Base-by-base conservation (phyloP, 1,139 yeast species). In the Geotrichum fermentans region DNA sequence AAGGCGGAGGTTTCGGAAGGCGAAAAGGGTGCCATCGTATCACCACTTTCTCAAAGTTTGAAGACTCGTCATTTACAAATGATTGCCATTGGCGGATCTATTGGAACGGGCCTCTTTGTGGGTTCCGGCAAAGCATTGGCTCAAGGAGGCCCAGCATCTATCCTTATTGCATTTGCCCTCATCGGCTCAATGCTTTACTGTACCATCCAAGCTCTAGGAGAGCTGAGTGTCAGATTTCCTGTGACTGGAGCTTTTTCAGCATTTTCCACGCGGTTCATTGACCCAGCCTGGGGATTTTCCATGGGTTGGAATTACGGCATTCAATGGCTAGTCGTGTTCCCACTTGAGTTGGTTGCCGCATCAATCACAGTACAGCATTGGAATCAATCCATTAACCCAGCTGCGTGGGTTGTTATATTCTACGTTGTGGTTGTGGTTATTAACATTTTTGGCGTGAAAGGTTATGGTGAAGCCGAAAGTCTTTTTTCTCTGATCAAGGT, bases 41-140 rank as follows among this genome's bases (percentile, higher is more conserved):
- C 76, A 10, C 74, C 74, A 2, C 62, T 74, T 47, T 61, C 63
- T 33, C 62, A 76, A 49, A 65, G 67, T 5, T 67, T 76, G 52
- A 70, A 75, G 55, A 66, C 69, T 45, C 70, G 83, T 49, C 85
- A 79, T 56, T 47, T 56, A 72, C 77, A 80, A 58, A 77, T 83
- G 83, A 84, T 87, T 55, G 86, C 95, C 35, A 73, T 87, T 44
- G 95, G 94, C 17, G 86, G 94, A 20, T 83, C 90, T 56, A 83
- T 87, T 51, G 96, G 96, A 68, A 81, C 87, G 0, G 88, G 88
- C 37, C 68, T 82, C 54, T 79, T 82, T 57, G 82, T 88, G 39
- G 95, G 95, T 52, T 76, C 84, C 20, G 95, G 94, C 44, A 69
- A 73, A 17, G 78, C 89, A 1, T 71, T 86, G 57, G 65, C 70